A percentile compares a stretch with the other conserved stretches of the same genome.
Evolutionary conservation across 225 moss, liverwort and hornwort species (phyloP).

Genomic region (Sphagnum tenellum): DNA sequence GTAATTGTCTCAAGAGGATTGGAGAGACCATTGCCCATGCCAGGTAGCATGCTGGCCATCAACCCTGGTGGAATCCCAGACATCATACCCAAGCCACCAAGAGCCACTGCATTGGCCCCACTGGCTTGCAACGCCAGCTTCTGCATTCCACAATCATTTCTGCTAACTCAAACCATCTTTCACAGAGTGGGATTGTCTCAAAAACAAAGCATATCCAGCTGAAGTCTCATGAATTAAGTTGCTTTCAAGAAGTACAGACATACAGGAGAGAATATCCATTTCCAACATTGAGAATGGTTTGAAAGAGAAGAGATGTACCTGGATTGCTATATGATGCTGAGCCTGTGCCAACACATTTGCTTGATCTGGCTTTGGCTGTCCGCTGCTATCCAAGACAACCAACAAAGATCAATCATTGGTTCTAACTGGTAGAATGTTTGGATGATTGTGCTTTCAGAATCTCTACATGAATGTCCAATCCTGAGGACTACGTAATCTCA

Average conservation of each 20-base stretch:
- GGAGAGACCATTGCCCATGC: constrained; percentile 42
- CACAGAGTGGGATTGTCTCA: neutral
- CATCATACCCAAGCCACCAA: constrained; percentile 39
- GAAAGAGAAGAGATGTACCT: constrained; percentile 18
- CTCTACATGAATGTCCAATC: neutral
- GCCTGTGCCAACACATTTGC: constrained; percentile 88
- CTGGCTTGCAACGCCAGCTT: constrained; percentile 64
- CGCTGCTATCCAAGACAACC: constrained; percentile 19
- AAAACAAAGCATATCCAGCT: neutral
- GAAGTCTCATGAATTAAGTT: too few species aligned
- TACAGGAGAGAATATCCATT: neutral
- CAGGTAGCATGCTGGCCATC: constrained; percentile 39
- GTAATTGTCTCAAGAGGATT: constrained; percentile 36
- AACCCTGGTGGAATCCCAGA: constrained; percentile 27
- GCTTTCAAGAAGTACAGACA: neutral
- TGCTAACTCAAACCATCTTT: neutral
- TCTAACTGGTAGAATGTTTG: too few species aligned
- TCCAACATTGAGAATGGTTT: neutral
- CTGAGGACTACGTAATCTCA: neutral
- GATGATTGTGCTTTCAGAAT: too few species aligned
- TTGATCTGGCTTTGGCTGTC: constrained; percentile 86
- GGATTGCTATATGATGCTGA: constrained; percentile 93
- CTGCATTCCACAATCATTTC: constrained; percentile 8
- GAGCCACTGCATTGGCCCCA: constrained; percentile 59
- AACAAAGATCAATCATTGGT: neutral